phyloP scores from a whole-genome alignment of 1,284 basidiomycete genomes.

The Austroboletus niveus region DNA sequence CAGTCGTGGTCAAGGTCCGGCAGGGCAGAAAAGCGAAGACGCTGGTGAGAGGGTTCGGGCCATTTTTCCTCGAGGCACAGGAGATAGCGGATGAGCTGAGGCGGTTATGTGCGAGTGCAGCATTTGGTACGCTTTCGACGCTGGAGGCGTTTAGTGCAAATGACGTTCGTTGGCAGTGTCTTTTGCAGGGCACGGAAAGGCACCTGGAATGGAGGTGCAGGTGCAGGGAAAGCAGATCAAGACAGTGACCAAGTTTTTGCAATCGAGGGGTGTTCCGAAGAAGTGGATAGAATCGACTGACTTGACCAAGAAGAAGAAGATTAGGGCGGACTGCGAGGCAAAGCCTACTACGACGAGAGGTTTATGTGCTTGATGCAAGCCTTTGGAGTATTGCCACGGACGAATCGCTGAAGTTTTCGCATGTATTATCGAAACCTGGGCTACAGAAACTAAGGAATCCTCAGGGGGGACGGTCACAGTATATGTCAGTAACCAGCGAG shows the following conservation, averaged over 20 bases:
- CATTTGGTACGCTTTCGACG: constrained; percentile 51
- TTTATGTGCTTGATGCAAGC: too few species aligned
- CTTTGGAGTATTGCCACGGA: too few species aligned
- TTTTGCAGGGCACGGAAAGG: constrained; percentile 48
- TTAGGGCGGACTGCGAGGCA: too few species aligned
- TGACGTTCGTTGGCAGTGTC: constrained; percentile 44
- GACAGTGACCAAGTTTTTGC: constrained; percentile 62
- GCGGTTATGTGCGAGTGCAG: constrained; percentile 73
- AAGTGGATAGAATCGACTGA: constrained; percentile 63
- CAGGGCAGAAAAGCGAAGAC: constrained; percentile 79
- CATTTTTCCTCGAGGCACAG: constrained; percentile 67
- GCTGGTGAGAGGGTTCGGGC: constrained; percentile 74
- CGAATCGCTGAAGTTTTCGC: too few species aligned
- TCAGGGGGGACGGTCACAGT: too few species aligned
- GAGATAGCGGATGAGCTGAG: constrained; percentile 78
- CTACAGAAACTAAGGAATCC: too few species aligned
- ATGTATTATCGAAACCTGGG: too few species aligned
- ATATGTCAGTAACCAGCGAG: too few species aligned
- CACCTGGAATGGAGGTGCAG: constrained; percentile 62
- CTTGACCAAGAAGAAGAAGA: constrained; percentile 19
- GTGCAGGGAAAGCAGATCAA: constrained; percentile 81
- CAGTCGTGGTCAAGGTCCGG: constrained; percentile 65
- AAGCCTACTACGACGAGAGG: too few species aligned
- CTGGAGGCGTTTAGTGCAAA: background rate
- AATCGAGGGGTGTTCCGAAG: constrained; percentile 68